phyloP scores from a whole-genome alignment of 2,329 filamentous ascomycete species.

The Talaromyces sp. region DNA sequence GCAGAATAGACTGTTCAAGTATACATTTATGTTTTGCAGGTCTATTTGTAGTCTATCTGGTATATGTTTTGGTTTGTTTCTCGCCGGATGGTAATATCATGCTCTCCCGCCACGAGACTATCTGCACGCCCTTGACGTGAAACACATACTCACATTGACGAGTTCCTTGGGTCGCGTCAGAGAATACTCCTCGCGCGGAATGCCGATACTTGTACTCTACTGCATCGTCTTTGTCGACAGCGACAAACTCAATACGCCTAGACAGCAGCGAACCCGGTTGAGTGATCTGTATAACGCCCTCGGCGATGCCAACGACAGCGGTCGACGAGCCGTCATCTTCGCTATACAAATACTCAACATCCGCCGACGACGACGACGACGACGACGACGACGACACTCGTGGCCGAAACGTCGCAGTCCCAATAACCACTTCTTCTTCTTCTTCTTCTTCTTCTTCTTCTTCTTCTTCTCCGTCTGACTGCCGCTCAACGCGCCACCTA shows the following conservation, averaged over 20 bases:
- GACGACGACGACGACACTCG: background rate
- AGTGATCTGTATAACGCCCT: background rate
- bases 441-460: no score
- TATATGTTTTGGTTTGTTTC: conserved; percentile 2
- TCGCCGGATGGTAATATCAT: background rate
- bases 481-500: background rate
- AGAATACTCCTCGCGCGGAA: background rate
- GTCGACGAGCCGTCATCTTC: background rate
- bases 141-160: conserved; percentile 19
- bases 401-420: background rate
- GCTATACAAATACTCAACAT: background rate
- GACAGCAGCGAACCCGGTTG: background rate
- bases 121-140: conserved; percentile 22
- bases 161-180: background rate
- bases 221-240: background rate
- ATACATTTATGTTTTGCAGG: no score
- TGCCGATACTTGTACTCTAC: conserved; percentile 4
- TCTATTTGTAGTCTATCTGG: background rate
- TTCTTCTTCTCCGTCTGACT: no score
- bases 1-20: background rate
- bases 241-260: background rate
- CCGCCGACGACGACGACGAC: background rate
- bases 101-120: conserved; percentile 20
- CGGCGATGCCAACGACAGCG: background rate
- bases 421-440: no score